Evolutionary conservation across 176 grass and related monocot genomes (phyloP).

Genomic region (Triticum timopheevii): DNA sequence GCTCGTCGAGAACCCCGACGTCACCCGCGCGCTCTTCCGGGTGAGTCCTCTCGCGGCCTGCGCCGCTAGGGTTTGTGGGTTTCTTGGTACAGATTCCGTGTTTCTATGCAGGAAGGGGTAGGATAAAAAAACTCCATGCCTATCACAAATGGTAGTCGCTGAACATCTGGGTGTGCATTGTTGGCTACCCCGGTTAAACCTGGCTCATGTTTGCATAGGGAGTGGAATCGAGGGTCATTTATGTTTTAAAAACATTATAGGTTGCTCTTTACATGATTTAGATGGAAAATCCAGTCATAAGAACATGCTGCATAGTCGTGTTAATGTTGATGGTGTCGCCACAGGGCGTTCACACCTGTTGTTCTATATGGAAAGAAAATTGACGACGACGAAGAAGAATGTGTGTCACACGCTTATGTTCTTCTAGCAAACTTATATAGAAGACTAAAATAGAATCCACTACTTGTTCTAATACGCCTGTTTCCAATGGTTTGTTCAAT

Average conservation of each 20-base stretch:
- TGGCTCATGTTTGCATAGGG: not conserved
- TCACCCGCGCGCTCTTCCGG: constrained; percentile 88
- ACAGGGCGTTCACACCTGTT: not conserved
- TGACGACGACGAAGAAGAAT: not conserved
- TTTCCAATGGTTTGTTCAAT: constrained; percentile 16
- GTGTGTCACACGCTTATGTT: not conserved
- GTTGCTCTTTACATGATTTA: not conserved
- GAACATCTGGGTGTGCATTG: not conserved
- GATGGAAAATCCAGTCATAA: not conserved
- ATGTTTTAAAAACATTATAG: not conserved
- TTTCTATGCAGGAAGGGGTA: not conserved
- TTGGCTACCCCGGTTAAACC: not conserved
- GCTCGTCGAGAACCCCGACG: constrained; percentile 83
- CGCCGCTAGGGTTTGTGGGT: not conserved
- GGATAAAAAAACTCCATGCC: not conserved
- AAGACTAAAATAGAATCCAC: not conserved
- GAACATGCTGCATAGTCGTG: not conserved
- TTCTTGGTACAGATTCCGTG: not conserved
- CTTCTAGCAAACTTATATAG: not conserved
- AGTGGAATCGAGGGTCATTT: not conserved
- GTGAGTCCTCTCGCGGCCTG: constrained; percentile 32
- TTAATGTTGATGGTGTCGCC: not conserved
- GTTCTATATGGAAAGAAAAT: not conserved
- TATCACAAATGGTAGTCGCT: not conserved
- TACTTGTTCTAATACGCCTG: not conserved